Conservation (phyloP, 2,329 filamentous ascomycete species). For the Cladophialophora immunda region DNA sequence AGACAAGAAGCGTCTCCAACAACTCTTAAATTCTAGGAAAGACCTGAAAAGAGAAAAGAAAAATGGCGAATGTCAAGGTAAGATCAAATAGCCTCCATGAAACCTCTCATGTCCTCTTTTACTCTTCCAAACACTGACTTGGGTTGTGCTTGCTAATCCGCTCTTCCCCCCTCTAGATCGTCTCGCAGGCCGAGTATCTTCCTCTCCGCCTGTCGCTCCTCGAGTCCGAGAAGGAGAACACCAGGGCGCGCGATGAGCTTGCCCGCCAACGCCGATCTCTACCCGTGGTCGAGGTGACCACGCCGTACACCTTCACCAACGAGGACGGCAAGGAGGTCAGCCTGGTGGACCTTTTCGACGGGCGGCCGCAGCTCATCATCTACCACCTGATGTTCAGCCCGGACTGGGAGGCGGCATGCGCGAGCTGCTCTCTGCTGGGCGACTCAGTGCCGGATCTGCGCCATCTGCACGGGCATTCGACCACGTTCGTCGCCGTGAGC, state of each 20-base stretch:
- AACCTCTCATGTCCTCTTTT: background rate
- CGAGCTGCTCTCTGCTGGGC: conserved; percentile 51
- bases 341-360: conserved; percentile 43
- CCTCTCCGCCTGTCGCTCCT: conserved; percentile 33
- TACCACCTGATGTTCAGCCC: conserved; percentile 60
- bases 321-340: conserved; percentile 29
- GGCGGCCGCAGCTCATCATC: conserved; percentile 45
- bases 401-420: conserved; percentile 48
- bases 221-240: conserved; percentile 34
- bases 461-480: conserved; percentile 51
- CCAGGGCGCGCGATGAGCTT: conserved; percentile 31
- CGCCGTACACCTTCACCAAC: conserved; percentile 47
- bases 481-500: conserved; percentile 49
- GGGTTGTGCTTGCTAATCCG: background rate
- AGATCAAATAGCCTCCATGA: background rate
- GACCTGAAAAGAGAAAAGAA: background rate
- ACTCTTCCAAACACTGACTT: background rate
- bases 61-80: conserved; percentile 22
- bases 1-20: background rate
- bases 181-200: conserved; percentile 28
- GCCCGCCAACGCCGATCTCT: conserved; percentile 41
- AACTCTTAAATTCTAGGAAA: too few relatives aligned
- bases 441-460: conserved; percentile 51
- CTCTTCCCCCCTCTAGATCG: conserved; percentile 2
- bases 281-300: conserved; percentile 52